Conservation (phyloP, 768 basidiomycete genomes). For the Coprinellus micaceus region DNA sequence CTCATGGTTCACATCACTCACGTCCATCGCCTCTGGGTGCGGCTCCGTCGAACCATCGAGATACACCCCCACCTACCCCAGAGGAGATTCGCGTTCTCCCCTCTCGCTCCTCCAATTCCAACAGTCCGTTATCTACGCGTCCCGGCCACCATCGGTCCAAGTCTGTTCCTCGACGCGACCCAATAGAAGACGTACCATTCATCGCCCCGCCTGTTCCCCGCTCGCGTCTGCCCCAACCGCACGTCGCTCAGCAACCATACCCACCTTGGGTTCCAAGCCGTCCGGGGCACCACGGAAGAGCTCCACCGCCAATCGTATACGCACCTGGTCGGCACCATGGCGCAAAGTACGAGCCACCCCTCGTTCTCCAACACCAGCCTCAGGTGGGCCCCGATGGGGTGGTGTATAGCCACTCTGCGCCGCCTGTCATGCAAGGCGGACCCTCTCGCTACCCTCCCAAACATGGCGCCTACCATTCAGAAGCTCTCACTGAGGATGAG, state of each 20-base stretch:
- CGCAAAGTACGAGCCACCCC: conserved; percentile 58
- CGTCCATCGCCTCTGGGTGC: conserved; percentile 26
- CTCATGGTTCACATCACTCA: conserved; percentile 20
- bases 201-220: conserved; percentile 11
- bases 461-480: conserved; percentile 39
- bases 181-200: conserved; percentile 24
- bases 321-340: conserved; percentile 48
- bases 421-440: conserved; percentile 33
- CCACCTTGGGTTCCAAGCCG: conserved; percentile 19
- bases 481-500: conserved; percentile 44
- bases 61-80: conserved; percentile 26
- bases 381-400: conserved; percentile 56
- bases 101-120: conserved; percentile 30
- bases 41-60: conserved; percentile 14
- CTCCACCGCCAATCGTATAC: conserved; percentile 57
- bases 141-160: conserved; percentile 40
- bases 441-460: conserved; percentile 22
- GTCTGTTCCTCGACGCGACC: conserved; percentile 39
- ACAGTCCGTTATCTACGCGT: conserved; percentile 24
- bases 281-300: conserved; percentile 24
- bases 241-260: conserved; percentile 19
- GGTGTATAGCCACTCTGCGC: conserved; percentile 68
- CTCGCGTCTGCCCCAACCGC: background rate
- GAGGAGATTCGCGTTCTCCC: conserved; percentile 66
- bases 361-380: conserved; percentile 53